These are phyloP conservation scores for Rhizopogon roseolus DNA, from an alignment of 768 basidiomycete species.

Conservation along the genomic window DNA sequence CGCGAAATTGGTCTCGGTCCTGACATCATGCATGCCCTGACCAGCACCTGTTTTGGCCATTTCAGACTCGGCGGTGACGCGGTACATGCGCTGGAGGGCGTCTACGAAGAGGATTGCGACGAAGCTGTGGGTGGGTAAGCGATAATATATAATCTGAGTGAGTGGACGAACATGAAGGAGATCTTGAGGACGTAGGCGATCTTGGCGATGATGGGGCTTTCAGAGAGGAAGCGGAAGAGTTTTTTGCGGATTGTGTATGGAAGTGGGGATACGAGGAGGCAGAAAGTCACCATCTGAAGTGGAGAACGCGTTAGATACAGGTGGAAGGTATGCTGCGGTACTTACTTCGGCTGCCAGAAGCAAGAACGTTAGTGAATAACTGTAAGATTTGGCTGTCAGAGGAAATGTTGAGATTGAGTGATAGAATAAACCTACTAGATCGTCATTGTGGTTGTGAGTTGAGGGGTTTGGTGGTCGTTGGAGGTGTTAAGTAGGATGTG, in stretches of 20 bases:
- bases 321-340: not conserved
- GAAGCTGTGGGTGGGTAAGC: constrained; percentile 44
- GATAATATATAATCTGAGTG: not conserved
- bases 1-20: constrained; percentile 83
- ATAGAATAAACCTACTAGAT: constrained; percentile 34
- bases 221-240: constrained; percentile 69
- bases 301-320: not conserved
- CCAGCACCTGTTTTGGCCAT: constrained; percentile 49
- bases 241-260: constrained; percentile 68
- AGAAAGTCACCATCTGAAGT: constrained; percentile 74
- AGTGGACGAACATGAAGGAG: constrained; percentile 71
- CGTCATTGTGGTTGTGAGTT: constrained; percentile 33
- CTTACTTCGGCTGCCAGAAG: constrained; percentile 72
- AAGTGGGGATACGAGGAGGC: constrained; percentile 78
- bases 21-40: constrained; percentile 49
- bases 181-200: constrained; percentile 91
- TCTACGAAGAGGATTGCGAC: constrained; percentile 86
- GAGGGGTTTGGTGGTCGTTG: not conserved
- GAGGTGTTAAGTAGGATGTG: not conserved
- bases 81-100: constrained; percentile 90
- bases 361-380: constrained; percentile 77
- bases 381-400: constrained; percentile 22
- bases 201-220: constrained; percentile 71
- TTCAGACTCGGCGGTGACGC: constrained; percentile 68
- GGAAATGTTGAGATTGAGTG: too few species aligned